Percentiles rank a stretch among this genome's conserved stretches.
These are phyloP conservation scores for Henckelia pumila DNA, from an alignment of 257 asterid genomes.

Conservation along the genomic window DNA sequence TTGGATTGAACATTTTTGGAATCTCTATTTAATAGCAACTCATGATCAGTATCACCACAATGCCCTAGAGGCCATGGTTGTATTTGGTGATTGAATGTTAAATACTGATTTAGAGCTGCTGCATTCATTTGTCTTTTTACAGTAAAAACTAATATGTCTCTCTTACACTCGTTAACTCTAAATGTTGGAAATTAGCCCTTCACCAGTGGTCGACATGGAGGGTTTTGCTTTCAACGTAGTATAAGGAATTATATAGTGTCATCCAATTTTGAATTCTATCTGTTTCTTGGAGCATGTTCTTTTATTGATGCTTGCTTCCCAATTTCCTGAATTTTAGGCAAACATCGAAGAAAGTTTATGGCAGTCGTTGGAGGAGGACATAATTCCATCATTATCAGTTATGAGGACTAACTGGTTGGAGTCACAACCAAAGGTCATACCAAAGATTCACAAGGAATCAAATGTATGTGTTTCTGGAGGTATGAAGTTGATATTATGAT, in stretches of 20 bases:
- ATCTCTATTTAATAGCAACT: conserved; percentile 4
- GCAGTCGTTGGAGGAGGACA: conserved; percentile 80
- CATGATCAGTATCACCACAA: background rate
- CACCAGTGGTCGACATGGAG: conserved; percentile 15
- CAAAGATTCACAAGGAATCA: conserved; percentile 70
- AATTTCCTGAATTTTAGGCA: conserved; percentile 47
- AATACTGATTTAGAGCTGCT: conserved; percentile 5
- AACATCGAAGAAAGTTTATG: conserved; percentile 70
- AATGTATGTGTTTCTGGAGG: conserved; percentile 98
- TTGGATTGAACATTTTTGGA: conserved; percentile 4
- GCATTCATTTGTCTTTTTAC: conserved; percentile 19
- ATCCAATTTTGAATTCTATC: conserved; percentile 12
- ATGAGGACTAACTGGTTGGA: conserved; percentile 90
- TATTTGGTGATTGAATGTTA: conserved; percentile 3
- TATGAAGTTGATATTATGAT: conserved; percentile 49
- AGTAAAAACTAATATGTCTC: background rate
- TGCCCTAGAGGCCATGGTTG: conserved; percentile 16
- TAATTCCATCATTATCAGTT: conserved; percentile 65
- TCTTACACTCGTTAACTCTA: conserved; percentile 12
- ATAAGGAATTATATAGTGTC: conserved; percentile 13
- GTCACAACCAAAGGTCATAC: conserved; percentile 54
- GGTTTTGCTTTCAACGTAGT: conserved; percentile 5
- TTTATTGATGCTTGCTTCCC: conserved; percentile 11
- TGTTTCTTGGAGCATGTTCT: conserved; percentile 2
- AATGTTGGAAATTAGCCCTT: conserved; percentile 16